Evolutionary conservation across 345 rosid species (phyloP).

Genomic region (Dimocarpus longan): DNA sequence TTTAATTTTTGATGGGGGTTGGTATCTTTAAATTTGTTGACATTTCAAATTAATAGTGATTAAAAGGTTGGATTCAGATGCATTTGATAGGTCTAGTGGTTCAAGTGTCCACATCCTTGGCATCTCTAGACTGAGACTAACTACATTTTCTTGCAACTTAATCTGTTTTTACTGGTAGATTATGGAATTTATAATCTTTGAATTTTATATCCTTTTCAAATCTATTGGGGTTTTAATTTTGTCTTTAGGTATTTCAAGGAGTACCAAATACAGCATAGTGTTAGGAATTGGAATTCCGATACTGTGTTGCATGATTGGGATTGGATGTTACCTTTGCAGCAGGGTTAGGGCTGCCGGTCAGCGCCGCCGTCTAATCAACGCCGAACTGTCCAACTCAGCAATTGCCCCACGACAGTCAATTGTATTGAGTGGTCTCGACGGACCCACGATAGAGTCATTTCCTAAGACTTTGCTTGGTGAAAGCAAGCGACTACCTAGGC

Average conservation of each 20-base stretch:
- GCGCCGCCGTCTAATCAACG: background rate
- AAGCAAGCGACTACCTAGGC: conserved; percentile 48
- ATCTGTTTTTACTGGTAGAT: background rate
- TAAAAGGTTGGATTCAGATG: no score
- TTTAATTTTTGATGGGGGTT: no score
- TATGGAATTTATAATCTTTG: background rate
- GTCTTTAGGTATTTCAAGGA: conserved; percentile 24
- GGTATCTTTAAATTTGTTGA: no score
- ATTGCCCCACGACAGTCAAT: background rate
- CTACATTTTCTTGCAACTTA: no score
- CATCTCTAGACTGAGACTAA: no score
- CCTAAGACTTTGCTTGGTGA: conserved; percentile 45
- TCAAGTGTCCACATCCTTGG: no score
- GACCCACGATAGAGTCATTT: conserved; percentile 23
- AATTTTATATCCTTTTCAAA: background rate
- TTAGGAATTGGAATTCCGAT: conserved; percentile 25
- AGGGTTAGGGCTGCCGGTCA: background rate
- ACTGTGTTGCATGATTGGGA: conserved; percentile 17
- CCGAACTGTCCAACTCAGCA: background rate
- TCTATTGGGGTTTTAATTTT: background rate
- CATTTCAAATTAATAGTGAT: no score
- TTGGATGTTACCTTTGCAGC: conserved; percentile 16
- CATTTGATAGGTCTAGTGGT: no score
- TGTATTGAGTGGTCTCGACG: conserved; percentile 7
- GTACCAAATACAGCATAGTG: conserved; percentile 24